phyloP scores from a whole-genome alignment of 2,329 filamentous ascomycete genomes.

The Colletotrichum scovillei region DNA sequence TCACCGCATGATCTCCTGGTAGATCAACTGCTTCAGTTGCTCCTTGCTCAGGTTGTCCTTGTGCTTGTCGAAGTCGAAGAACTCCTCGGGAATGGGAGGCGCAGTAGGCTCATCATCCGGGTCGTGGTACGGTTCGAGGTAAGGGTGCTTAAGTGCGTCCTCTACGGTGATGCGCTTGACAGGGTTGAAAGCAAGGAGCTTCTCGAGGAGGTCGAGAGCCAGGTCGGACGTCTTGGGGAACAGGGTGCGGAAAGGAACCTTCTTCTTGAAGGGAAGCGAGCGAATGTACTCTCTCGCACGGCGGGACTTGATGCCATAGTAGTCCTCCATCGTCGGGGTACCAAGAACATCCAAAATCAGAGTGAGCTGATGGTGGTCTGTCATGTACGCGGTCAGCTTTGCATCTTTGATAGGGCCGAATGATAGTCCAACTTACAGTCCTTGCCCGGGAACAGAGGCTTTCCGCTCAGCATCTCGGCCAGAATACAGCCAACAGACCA shows the following conservation, averaged over 20 bases:
- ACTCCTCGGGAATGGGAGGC: constrained; percentile 96
- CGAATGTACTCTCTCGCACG: constrained; percentile 98
- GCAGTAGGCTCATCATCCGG: constrained; percentile 98
- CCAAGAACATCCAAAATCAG: constrained; percentile 97
- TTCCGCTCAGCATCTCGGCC: constrained; percentile 98
- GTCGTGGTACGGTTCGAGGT: constrained; percentile 98
- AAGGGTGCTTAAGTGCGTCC: constrained; percentile 96
- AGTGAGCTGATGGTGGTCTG: constrained; percentile 97
- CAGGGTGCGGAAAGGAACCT: constrained; percentile 95
- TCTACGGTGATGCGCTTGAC: constrained; percentile 99
- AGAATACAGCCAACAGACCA: constrained; percentile 99
- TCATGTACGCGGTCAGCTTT: constrained; percentile 32
- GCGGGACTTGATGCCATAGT: constrained; percentile 99
- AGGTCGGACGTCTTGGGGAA: constrained; percentile 99
- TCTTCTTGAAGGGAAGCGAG: constrained; percentile 99
- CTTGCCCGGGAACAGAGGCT: constrained; percentile 97
- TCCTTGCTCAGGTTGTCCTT: constrained; percentile 99
- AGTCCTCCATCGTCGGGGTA: constrained; percentile 99
- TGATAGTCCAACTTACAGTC: constrained; percentile 75
- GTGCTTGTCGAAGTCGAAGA: constrained; percentile 99
- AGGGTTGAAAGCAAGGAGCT: constrained; percentile 96
- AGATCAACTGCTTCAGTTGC: constrained; percentile 96
- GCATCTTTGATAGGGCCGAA: background rate
- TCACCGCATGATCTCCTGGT: constrained; percentile 89
- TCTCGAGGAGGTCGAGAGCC: constrained; percentile 93